phyloP scores from a whole-genome alignment of 768 basidiomycete genomes.

The Artomyces pyxidatus region DNA sequence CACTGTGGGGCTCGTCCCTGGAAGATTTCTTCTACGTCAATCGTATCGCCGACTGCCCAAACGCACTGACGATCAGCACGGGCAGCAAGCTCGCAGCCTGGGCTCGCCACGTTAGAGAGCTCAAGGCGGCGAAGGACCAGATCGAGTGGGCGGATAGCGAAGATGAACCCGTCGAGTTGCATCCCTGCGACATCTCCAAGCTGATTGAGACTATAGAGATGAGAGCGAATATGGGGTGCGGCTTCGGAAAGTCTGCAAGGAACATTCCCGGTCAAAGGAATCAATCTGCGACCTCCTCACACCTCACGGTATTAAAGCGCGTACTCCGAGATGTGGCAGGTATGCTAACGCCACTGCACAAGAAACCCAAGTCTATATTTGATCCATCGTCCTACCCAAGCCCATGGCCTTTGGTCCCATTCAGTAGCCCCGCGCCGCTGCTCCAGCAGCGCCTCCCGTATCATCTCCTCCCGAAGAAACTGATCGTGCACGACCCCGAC shows the following conservation, averaged over 20 bases:
- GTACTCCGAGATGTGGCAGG: neutral
- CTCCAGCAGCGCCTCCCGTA: conserved; percentile 2
- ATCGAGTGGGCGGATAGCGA: conserved; percentile 30
- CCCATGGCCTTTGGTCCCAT: neutral
- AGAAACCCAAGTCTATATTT: no score
- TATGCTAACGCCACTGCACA: no score
- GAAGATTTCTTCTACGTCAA: conserved; percentile 32
- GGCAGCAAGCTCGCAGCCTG: conserved; percentile 30
- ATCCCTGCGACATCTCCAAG: neutral
- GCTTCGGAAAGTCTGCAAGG: neutral
- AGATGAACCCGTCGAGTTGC: conserved; percentile 25
- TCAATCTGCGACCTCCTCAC: neutral
- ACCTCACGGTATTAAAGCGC: neutral
- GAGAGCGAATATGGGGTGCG: neutral
- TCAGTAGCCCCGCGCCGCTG: neutral
- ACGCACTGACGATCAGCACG: conserved; percentile 20
- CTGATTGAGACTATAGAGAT: neutral
- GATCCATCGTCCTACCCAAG: neutral
- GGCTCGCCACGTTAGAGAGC: conserved; percentile 29
- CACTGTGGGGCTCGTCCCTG: conserved; percentile 36
- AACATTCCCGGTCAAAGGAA: neutral
- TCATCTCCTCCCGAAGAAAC: conserved; percentile 7
- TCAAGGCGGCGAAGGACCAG: conserved; percentile 25
- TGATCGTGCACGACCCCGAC: conserved; percentile 10
- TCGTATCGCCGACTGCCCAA: conserved; percentile 1